Percentiles rank a stretch among this genome's conserved stretches.
Evolutionary conservation across 176 grass and related monocot species (phyloP).

Genomic region (Oryza glumipatula): DNA sequence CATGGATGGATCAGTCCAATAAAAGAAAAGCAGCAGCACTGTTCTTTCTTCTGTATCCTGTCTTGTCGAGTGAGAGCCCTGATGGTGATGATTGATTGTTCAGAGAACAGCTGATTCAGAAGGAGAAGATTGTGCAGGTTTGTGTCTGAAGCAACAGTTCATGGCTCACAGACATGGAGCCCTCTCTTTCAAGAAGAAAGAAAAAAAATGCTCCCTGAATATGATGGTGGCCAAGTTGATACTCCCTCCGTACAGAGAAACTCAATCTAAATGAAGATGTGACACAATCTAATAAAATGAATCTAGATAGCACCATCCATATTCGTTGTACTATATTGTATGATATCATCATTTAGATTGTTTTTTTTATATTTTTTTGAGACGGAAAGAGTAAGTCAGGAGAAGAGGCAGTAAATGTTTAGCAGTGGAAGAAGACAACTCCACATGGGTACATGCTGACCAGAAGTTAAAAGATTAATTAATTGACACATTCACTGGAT

Average conservation of each 20-base stretch:
- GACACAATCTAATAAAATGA: no score
- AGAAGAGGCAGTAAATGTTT: no score
- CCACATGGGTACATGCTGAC: neutral
- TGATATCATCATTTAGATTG: no score
- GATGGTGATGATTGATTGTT: neutral
- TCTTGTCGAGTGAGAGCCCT: neutral
- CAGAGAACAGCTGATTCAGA: neutral
- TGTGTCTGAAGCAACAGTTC: slow-evolving; percentile 4
- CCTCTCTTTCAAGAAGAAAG: neutral
- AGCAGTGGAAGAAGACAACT: neutral
- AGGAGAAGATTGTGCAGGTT: neutral
- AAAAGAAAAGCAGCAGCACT: slow-evolving; percentile 33
- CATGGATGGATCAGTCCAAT: slow-evolving; percentile 42
- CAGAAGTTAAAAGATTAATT: neutral
- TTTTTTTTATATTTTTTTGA: no score
- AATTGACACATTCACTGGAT: neutral
- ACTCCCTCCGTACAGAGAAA: no score
- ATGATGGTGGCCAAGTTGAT: no score
- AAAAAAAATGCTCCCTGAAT: no score
- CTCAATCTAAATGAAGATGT: no score
- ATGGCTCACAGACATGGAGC: neutral
- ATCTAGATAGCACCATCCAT: no score
- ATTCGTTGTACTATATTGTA: no score
- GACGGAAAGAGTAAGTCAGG: no score
- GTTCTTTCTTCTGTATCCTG: slow-evolving; percentile 13